A percentile compares a stretch with the other conserved stretches of the same genome.
Evolutionary conservation across 345 rosid genomes (phyloP).

Genomic region (Euphorbia tirucalli): DNA sequence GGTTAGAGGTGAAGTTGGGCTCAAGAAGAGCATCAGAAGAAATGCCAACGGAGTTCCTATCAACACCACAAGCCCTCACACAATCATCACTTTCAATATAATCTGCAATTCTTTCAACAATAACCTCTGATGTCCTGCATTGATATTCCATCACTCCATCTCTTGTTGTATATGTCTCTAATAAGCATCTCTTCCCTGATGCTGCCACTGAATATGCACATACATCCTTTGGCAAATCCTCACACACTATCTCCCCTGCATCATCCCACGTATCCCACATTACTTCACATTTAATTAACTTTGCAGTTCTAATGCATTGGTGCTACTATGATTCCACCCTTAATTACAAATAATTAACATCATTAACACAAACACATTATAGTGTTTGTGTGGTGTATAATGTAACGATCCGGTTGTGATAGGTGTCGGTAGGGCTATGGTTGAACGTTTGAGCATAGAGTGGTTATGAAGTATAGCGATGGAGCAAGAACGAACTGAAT

Average conservation of each 20-base stretch:
- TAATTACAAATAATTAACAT: no score
- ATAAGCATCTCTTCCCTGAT: slow-evolving; percentile 74
- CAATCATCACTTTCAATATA: slow-evolving; percentile 78
- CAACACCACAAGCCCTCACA: slow-evolving; percentile 73
- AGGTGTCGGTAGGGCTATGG: no score
- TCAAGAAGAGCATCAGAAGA: slow-evolving; percentile 91
- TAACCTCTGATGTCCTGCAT: slow-evolving; percentile 81
- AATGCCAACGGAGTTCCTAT: slow-evolving; percentile 75
- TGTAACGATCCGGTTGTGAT: no score
- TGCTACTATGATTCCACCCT: no score
- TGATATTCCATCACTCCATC: slow-evolving; percentile 50
- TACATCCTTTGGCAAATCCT: slow-evolving; percentile 56
- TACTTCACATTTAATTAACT: no score
- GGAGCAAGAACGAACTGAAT: no score
- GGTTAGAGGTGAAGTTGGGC: slow-evolving; percentile 66
- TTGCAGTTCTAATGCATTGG: no score
- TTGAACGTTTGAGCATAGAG: no score
- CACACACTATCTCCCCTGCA: slow-evolving; percentile 63
- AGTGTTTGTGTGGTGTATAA: no score
- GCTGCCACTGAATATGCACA: slow-evolving; percentile 75
- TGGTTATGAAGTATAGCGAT: no score
- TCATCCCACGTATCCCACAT: neutral
- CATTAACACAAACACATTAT: no score
- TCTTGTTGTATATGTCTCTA: slow-evolving; percentile 48
- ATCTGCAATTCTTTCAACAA: slow-evolving; percentile 68